Percentiles rank a stretch among this genome's conserved stretches.
phyloP scores from a whole-genome alignment of 1,284 basidiomycete species.

The Ganoderma multipileum region DNA sequence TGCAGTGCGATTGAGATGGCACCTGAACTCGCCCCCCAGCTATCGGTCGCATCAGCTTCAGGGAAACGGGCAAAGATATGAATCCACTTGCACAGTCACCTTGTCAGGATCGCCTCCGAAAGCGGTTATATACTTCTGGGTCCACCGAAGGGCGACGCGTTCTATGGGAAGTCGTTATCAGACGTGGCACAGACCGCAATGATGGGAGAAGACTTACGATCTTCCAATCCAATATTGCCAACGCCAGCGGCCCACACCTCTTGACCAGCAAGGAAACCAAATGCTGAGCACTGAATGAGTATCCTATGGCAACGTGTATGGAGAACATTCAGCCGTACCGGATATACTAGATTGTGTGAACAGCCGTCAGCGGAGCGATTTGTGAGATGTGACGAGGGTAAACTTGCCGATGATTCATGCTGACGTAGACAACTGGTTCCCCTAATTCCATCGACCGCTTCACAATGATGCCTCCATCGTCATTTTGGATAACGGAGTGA shows the following conservation, averaged over 20 bases:
- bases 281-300: conserved; percentile 2
- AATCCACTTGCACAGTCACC: conserved; percentile 64
- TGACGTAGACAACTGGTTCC: conserved; percentile 33
- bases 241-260: conserved; percentile 57
- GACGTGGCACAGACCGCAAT: background rate
- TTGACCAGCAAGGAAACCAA: conserved; percentile 37
- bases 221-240: conserved; percentile 59
- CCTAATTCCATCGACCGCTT: conserved; percentile 43
- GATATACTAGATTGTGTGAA: background rate
- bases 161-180: conserved; percentile 11
- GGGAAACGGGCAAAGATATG: too few relatives aligned
- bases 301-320: too few relatives aligned
- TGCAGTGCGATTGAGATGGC: conserved; percentile 43
- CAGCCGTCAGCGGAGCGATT: background rate
- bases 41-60: too few relatives aligned
- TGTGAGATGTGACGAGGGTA: background rate
- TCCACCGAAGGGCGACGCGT: conserved; percentile 36
- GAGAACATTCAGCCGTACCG: background rate
- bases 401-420: conserved; percentile 26
- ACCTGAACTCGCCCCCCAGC: conserved; percentile 51
- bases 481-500: conserved; percentile 14
- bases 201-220: conserved; percentile 47
- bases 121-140: conserved; percentile 64
- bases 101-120: conserved; percentile 70
- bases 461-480: conserved; percentile 40